phyloP scores from a whole-genome alignment of 2,329 filamentous ascomycete species.

The Pseudogymnoascus sp. region DNA sequence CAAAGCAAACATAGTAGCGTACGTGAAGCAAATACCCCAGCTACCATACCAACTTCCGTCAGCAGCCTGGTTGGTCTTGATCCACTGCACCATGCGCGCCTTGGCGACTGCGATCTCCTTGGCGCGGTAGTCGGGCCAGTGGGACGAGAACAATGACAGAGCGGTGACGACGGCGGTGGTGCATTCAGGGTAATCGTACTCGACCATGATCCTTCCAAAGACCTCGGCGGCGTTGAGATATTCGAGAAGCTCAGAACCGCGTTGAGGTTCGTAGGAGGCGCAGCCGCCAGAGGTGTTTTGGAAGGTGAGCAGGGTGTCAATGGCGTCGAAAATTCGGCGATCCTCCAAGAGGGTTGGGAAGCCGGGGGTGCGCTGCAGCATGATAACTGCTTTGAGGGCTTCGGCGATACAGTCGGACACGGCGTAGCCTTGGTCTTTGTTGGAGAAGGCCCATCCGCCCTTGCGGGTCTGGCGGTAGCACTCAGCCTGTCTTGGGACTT shows the following conservation, averaged over 20 bases:
- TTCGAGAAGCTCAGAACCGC: constrained; percentile 72
- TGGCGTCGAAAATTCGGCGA: constrained; percentile 72
- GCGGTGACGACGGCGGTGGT: constrained; percentile 91
- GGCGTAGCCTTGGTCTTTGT: constrained; percentile 82
- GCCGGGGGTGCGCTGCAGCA: constrained; percentile 69
- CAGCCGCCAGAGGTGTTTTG: constrained; percentile 82
- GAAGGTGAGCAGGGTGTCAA: constrained; percentile 86
- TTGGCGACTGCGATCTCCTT: constrained; percentile 69
- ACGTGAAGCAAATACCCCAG: constrained; percentile 98
- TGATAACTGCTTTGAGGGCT: constrained; percentile 75
- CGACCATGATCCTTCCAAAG: constrained; percentile 95
- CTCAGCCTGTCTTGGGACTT: constrained; percentile 65
- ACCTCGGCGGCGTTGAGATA: constrained; percentile 91
- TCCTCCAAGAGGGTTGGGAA: constrained; percentile 70
- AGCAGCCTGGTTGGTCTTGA: constrained; percentile 65
- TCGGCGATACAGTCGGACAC: constrained; percentile 94
- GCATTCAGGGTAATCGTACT: constrained; percentile 97
- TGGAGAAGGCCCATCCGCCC: constrained; percentile 95
- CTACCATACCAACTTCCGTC: constrained; percentile 97
- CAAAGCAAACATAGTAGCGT: constrained; percentile 91
- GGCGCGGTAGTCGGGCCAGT: constrained; percentile 73
- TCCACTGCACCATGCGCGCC: constrained; percentile 67
- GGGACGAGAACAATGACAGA: constrained; percentile 68
- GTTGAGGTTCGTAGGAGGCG: constrained; percentile 78
- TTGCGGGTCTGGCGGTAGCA: constrained; percentile 89